Evolutionary conservation across 116 monocot genomes (phyloP).

Genomic region (Trichopus zeylanicus): DNA sequence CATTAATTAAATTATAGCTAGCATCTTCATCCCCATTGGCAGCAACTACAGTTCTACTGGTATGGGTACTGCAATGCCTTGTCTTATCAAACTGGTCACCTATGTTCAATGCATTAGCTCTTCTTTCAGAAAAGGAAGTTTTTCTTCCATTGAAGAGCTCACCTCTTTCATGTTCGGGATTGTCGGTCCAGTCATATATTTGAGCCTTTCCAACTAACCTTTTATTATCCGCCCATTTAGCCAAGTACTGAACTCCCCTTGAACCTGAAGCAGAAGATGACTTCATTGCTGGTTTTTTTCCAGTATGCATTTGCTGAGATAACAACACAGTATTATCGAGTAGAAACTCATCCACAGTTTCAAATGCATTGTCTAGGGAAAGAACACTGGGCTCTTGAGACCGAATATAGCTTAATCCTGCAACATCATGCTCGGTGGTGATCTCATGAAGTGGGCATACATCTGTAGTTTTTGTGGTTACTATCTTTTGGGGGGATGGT

Average conservation of each 20-base stretch:
- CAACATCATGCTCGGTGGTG: background rate
- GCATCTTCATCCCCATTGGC: slow-evolving; percentile 6
- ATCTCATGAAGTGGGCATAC: background rate
- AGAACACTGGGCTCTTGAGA: slow-evolving; percentile 80
- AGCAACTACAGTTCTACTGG: background rate
- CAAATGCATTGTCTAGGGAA: slow-evolving; percentile 77
- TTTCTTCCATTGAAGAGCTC: slow-evolving; percentile 62
- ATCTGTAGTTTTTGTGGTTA: background rate
- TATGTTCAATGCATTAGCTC: slow-evolving; percentile 12
- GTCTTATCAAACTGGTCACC: slow-evolving; percentile 17
- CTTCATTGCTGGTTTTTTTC: slow-evolving; percentile 11
- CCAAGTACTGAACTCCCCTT: slow-evolving; percentile 34
- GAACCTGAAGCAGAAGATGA: slow-evolving; percentile 27
- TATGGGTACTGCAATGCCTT: slow-evolving; percentile 4
- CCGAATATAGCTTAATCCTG: slow-evolving; percentile 58
- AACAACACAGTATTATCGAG: slow-evolving; percentile 32
- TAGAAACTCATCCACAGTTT: slow-evolving; percentile 64
- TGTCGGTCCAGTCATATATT: slow-evolving; percentile 77
- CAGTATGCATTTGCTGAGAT: slow-evolving; percentile 28
- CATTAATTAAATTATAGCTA: slow-evolving; percentile 4
- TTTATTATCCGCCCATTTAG: slow-evolving; percentile 25
- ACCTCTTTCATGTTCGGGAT: slow-evolving; percentile 77
- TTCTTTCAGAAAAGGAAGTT: slow-evolving; percentile 29
- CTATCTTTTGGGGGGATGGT: background rate
- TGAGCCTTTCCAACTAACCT: slow-evolving; percentile 30